Evolutionary conservation across 495 filamentous ascomycete genomes (phyloP).

Genomic region (Penicillium cosmopolitanum): DNA sequence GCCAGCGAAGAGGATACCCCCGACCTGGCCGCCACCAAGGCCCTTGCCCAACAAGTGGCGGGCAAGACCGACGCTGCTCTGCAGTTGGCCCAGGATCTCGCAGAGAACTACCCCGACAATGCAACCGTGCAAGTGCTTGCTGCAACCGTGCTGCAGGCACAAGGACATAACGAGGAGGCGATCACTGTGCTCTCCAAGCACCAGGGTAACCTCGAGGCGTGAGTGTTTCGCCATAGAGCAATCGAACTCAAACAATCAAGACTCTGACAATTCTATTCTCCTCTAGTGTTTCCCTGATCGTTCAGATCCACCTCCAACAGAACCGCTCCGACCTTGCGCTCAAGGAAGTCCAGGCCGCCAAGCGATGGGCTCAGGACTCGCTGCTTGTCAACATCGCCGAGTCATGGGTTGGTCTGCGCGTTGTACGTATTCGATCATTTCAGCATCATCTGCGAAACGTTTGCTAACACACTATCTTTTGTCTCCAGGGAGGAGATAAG

Average conservation of each 20-base stretch:
- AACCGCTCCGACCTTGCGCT: constrained; percentile 88
- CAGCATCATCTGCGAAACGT: background rate
- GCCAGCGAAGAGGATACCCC: constrained; percentile 63
- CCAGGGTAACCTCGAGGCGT: constrained; percentile 83
- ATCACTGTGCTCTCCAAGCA: constrained; percentile 77
- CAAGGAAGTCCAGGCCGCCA: constrained; percentile 86
- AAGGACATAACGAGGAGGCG: constrained; percentile 82
- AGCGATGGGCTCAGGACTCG: constrained; percentile 95
- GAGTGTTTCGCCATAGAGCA: constrained; percentile 35
- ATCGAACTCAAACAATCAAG: background rate
- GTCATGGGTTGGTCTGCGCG: constrained; percentile 87
- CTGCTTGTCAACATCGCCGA: constrained; percentile 93
- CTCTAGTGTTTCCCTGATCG: constrained; percentile 67
- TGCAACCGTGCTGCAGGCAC: constrained; percentile 75
- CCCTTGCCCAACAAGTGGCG: constrained; percentile 68
- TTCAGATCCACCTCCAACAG: constrained; percentile 89
- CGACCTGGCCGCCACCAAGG: constrained; percentile 77
- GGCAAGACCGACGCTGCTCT: constrained; percentile 66
- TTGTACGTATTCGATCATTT: constrained; percentile 58
- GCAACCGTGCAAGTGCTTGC: constrained; percentile 77
- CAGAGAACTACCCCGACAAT: constrained; percentile 69
- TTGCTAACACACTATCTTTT: constrained; percentile 1
- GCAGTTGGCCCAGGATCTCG: constrained; percentile 65
- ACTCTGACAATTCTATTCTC: constrained; percentile 8
- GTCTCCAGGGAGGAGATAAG: constrained; percentile 79